phyloP scores from a whole-genome alignment of 2,329 filamentous ascomycete genomes.

The Sclerotinia nivalis region DNA sequence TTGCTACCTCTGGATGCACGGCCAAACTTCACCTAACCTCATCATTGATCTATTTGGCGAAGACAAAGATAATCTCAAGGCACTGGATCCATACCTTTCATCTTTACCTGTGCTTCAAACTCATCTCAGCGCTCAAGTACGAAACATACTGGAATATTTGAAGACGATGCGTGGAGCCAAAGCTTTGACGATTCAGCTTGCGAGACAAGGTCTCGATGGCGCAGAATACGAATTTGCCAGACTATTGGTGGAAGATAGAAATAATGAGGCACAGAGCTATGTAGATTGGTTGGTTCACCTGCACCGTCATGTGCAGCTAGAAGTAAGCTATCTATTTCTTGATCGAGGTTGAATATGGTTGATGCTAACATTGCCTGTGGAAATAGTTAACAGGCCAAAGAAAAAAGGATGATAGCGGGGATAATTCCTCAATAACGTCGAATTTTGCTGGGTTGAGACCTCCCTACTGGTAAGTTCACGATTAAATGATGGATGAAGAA shows the following conservation, averaged over 20 bases:
- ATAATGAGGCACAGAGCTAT: slow-evolving; percentile 97
- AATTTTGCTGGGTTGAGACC: slow-evolving; percentile 61
- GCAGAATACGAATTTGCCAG: slow-evolving; percentile 96
- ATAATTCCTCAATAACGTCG: slow-evolving; percentile 49
- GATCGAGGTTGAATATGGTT: background rate
- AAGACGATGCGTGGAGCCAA: slow-evolving; percentile 80
- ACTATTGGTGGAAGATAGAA: slow-evolving; percentile 87
- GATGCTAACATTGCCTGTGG: slow-evolving; percentile 19
- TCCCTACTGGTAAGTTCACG: slow-evolving; percentile 54
- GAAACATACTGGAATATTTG: slow-evolving; percentile 89
- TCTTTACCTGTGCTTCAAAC: slow-evolving; percentile 83
- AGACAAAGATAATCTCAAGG: slow-evolving; percentile 68
- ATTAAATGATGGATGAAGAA: background rate
- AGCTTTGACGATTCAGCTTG: slow-evolving; percentile 84
- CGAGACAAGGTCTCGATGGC: slow-evolving; percentile 88
- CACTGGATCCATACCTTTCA: slow-evolving; percentile 78
- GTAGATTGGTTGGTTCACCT: slow-evolving; percentile 98
- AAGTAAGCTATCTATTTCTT: slow-evolving; percentile 55
- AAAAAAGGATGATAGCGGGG: slow-evolving; percentile 63
- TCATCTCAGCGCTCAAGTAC: slow-evolving; percentile 89
- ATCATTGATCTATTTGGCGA: slow-evolving; percentile 87
- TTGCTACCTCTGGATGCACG: slow-evolving; percentile 88
- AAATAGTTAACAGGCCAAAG: slow-evolving; percentile 66
- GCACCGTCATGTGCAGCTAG: slow-evolving; percentile 88
- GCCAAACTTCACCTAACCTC: slow-evolving; percentile 88